phyloP scores from a whole-genome alignment of 495 filamentous ascomycete species.

The Penicillium lividum region DNA sequence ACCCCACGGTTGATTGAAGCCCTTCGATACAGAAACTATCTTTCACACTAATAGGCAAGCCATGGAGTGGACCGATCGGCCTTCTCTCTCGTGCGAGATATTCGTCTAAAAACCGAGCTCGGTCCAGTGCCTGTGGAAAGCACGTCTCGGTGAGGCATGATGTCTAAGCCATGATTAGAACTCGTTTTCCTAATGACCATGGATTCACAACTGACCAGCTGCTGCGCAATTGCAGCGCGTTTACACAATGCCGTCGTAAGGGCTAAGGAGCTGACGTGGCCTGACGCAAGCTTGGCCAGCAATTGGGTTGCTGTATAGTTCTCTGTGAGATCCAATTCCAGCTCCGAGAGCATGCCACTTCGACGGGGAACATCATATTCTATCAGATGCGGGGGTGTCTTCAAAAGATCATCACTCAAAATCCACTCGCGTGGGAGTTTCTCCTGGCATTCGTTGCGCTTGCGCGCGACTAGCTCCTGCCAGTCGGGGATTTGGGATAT shows the following conservation, averaged over 20 bases:
- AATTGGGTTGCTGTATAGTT: constrained; percentile 22
- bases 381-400: constrained; percentile 16
- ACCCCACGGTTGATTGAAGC: constrained; percentile 16
- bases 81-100: constrained; percentile 43
- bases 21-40: constrained; percentile 62
- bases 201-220: constrained; percentile 22
- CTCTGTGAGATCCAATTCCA: constrained; percentile 14
- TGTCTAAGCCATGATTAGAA: constrained; percentile 55
- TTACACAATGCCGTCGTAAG: constrained; percentile 6
- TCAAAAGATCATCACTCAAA: constrained; percentile 10
- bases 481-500: constrained; percentile 16
- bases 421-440: constrained; percentile 35
- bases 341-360: constrained; percentile 9
- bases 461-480: constrained; percentile 25
- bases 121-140: constrained; percentile 46
- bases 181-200: constrained; percentile 8
- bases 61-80: constrained; percentile 57
- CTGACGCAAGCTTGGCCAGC: constrained; percentile 8
- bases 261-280: constrained; percentile 10
- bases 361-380: constrained; percentile 13
- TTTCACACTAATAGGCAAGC: constrained; percentile 61
- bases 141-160: constrained; percentile 54
- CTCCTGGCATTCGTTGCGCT: constrained; percentile 23
- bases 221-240: constrained; percentile 16
- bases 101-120: constrained; percentile 58